Base-by-base conservation (phyloP, 139 green algal species). In the Tetratostichococcus sp. region DNA sequence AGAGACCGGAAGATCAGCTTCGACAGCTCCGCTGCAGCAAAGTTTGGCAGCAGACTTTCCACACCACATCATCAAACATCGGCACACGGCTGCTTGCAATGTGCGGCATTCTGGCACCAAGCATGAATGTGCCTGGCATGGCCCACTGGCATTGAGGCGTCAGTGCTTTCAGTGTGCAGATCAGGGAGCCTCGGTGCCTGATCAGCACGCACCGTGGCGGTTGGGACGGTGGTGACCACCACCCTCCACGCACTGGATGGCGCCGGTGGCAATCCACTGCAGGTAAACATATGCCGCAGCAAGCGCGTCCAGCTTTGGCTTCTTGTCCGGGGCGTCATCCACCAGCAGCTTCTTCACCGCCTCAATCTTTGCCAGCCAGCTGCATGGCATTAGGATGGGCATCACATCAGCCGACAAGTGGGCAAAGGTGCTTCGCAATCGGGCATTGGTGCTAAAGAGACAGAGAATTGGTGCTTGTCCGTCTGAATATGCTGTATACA, bases 201-300 rank as follows among this genome's bases (percentile, higher is more conserved):
- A 50, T 8, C 39, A 50, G 39, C 8, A 14, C 39, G 39, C 50
- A 62, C 50, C 50, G 77, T 99, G 95, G 70, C 89, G 85, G 84
- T 98, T 97, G 65, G 95, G 95, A 5, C 95, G 82, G 81, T 93
- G 86, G 87, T 99, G 95, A 28, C 90, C 87, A 28, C 95, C 95
- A 28, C 86, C 86, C 85, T 99, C 95, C 16, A 91, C 92, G 77
- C 95, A 99, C 4, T 74, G 28, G 35, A 99, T 89, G 19, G 92
- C 89, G 19, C 95, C 95, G 3, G 86, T 95, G 82, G 82, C 90
- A 68, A 99, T 87, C 93, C 93, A 98, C 67, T 92, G 91, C 35
- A 88, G 75, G 78, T 93, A 92, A 30, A 89, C 75, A 71, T 79
- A 89, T 3, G 79, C 80, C n/a, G 71, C 69, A 14, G 81, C 80